phyloP scores from a whole-genome alignment of 805 yeast species.

The Tetrapisispora fleetii region DNA sequence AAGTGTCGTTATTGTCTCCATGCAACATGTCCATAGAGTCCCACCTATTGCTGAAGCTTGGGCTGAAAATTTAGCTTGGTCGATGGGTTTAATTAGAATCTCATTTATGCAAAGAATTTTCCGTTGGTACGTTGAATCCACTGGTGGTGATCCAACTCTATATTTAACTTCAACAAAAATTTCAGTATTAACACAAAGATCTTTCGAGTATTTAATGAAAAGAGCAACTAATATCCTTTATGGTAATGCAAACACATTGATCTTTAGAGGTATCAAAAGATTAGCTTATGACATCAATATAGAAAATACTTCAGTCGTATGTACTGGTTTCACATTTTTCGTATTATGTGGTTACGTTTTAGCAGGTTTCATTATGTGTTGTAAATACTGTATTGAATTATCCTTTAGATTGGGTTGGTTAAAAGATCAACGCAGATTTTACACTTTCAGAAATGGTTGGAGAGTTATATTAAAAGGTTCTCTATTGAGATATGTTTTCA shows the following conservation, averaged over 20 bases:
- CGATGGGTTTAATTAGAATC: conserved; percentile 80
- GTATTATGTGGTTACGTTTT: conserved; percentile 66
- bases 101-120: conserved; percentile 76
- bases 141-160: conserved; percentile 80
- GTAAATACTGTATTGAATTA: conserved; percentile 43
- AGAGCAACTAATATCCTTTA: conserved; percentile 33
- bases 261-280: conserved; percentile 80
- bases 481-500: conserved; percentile 63
- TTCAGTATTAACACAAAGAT: conserved; percentile 64
- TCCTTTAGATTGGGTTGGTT: conserved; percentile 41
- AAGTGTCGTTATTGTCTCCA: conserved; percentile 70
- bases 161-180: conserved; percentile 53
- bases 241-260: conserved; percentile 51
- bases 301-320: conserved; percentile 75
- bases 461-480: conserved; percentile 62
- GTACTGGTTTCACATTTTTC: conserved; percentile 83
- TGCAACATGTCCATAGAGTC: conserved; percentile 76
- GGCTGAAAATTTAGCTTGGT: conserved; percentile 91
- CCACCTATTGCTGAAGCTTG: conserved; percentile 95
- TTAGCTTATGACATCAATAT: conserved; percentile 67
- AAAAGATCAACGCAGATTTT: conserved; percentile 35
- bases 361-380: conserved; percentile 46
- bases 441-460: conserved; percentile 48
- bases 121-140: conserved; percentile 77
- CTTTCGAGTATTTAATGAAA: conserved; percentile 24